phyloP scores from a whole-genome alignment of 1,139 yeast species.

The Kodamaea plutei region DNA sequence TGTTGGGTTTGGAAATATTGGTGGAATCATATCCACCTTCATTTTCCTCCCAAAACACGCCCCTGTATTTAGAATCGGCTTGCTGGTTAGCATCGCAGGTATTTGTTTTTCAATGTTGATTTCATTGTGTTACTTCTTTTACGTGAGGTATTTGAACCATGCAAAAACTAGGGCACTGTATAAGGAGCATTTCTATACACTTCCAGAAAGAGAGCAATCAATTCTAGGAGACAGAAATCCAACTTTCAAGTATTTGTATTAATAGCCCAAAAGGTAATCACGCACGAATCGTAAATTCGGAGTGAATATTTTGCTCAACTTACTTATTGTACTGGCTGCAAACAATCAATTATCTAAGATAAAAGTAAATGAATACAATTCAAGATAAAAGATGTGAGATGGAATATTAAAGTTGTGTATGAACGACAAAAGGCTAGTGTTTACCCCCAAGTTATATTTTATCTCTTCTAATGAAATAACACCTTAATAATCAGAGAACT shows the following conservation, averaged over 20 bases:
- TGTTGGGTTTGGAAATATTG: slow-evolving; percentile 79
- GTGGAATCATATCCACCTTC: slow-evolving; percentile 72
- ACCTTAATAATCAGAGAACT: too few species aligned
- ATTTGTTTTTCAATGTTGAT: slow-evolving; percentile 47
- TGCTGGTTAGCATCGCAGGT: slow-evolving; percentile 51
- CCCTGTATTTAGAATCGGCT: slow-evolving; percentile 57
- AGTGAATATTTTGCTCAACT: too few species aligned
- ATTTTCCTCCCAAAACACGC: slow-evolving; percentile 55
- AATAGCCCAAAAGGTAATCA: too few species aligned
- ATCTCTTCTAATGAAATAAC: too few species aligned
- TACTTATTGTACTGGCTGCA: too few species aligned
- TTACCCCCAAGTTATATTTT: too few species aligned
- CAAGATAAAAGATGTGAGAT: too few species aligned
- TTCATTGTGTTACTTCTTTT: slow-evolving; percentile 39
- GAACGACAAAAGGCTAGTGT: too few species aligned
- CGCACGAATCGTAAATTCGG: too few species aligned
- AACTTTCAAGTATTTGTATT: slow-evolving; percentile 42
- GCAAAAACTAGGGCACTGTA: slow-evolving; percentile 35
- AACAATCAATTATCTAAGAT: too few species aligned
- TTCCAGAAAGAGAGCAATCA: slow-evolving; percentile 43
- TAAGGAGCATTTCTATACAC: slow-evolving; percentile 39
- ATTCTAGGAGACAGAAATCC: slow-evolving; percentile 69
- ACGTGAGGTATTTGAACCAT: slow-evolving; percentile 37
- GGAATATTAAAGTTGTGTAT: too few species aligned
- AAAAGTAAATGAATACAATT: too few species aligned